A percentile compares a stretch with the other conserved stretches of the same genome.
These are phyloP conservation scores for Tolypocladium ophioglossoides DNA, from an alignment of 2,329 filamentous ascomycete genomes.

Conservation along the genomic window DNA sequence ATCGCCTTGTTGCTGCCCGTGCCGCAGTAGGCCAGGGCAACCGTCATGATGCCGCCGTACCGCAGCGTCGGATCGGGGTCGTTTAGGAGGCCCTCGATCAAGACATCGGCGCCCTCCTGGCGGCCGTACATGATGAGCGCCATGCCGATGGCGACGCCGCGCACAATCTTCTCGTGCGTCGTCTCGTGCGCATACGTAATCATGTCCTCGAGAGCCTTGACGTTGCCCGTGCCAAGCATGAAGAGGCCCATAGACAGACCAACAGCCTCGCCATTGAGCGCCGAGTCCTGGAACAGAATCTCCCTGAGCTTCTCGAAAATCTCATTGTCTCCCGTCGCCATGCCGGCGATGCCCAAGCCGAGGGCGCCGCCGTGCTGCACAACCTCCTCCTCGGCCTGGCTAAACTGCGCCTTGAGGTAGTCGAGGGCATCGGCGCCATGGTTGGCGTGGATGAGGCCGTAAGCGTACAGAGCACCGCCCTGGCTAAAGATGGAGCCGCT, in stretches of 20 bases:
- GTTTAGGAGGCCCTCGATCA: conserved; percentile 86
- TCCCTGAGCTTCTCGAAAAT: conserved; percentile 87
- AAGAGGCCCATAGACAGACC: conserved; percentile 94
- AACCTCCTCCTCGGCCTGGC: conserved; percentile 72
- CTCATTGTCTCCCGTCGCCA: conserved; percentile 85
- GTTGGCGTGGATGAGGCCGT: conserved; percentile 94
- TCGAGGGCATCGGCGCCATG: conserved; percentile 84
- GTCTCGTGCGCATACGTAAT: conserved; percentile 96
- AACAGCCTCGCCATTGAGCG: conserved; percentile 92
- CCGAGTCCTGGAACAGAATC: conserved; percentile 86
- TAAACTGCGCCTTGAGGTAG: conserved; percentile 68
- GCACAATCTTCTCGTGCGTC: conserved; percentile 97
- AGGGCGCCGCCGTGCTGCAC: conserved; percentile 95
- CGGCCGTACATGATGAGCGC: conserved; percentile 96
- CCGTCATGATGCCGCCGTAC: conserved; percentile 98
- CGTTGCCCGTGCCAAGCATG: conserved; percentile 96
- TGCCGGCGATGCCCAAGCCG: conserved; percentile 90
- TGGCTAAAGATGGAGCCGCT: conserved; percentile 89
- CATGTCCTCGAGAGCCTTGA: conserved; percentile 90
- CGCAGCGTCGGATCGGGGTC: conserved; percentile 89
- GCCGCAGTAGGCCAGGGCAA: conserved; percentile 92
- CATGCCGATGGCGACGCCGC: conserved; percentile 92
- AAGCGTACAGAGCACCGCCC: conserved; percentile 88
- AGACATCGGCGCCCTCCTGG: conserved; percentile 87
- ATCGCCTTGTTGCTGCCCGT: conserved; percentile 98